Percentiles rank a stretch among this genome's conserved stretches.
Evolutionary conservation across 495 filamentous ascomycete species (phyloP).

Genomic region (Pyrenopolyporus hunteri): DNA sequence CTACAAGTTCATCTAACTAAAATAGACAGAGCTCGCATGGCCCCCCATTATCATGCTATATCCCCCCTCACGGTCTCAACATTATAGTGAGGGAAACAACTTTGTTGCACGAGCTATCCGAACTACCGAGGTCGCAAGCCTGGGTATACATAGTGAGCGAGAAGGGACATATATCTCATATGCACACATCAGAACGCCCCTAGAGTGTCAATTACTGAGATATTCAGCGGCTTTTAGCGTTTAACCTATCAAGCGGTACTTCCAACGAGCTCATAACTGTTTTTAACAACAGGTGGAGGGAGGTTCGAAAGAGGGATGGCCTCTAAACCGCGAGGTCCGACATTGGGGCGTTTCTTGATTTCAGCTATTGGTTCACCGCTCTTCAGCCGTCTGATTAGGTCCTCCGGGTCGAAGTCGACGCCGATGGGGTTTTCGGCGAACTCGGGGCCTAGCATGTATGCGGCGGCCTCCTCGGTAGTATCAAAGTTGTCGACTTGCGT

Average conservation of each 20-base stretch:
- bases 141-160: too few species aligned
- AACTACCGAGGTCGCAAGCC: too few species aligned
- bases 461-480: slow-evolving; percentile 44
- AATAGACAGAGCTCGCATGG: too few species aligned
- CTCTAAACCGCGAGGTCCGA: slow-evolving; percentile 34
- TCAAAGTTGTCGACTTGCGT: slow-evolving; percentile 55
- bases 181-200: too few species aligned
- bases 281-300: slow-evolving; percentile 22
- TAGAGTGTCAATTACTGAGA: too few species aligned
- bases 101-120: too few species aligned
- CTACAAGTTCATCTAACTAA: too few species aligned
- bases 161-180: too few species aligned
- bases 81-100: too few species aligned
- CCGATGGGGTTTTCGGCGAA: slow-evolving; percentile 46
- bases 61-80: too few species aligned
- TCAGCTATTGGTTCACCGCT: slow-evolving; percentile 40
- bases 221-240: too few species aligned
- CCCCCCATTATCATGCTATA: too few species aligned
- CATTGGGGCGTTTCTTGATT: slow-evolving; percentile 42
- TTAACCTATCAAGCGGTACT: slow-evolving; percentile 3
- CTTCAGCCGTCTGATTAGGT: slow-evolving; percentile 42
- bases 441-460: slow-evolving; percentile 40
- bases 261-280: slow-evolving; percentile 21
- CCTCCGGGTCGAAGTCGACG: slow-evolving; percentile 48
- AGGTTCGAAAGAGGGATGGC: slow-evolving; percentile 11